These are phyloP conservation scores for Tuber microsphaerosporum DNA, from an alignment of 495 filamentous ascomycete species.

Conservation along the genomic window DNA sequence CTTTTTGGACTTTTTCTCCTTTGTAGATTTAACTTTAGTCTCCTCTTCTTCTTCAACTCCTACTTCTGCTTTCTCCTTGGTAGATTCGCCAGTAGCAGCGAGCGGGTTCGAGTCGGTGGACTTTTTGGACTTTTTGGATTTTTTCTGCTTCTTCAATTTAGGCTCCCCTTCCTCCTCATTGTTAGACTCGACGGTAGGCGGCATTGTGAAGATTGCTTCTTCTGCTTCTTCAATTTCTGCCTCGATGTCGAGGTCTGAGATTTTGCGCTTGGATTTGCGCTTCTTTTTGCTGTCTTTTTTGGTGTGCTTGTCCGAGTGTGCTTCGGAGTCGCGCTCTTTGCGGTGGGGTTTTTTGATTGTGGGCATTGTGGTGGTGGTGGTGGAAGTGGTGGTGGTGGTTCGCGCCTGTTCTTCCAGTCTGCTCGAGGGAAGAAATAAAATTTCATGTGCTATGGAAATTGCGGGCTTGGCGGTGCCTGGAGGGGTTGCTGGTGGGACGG, in stretches of 20 bases:
- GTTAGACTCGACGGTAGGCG: slow-evolving; percentile 38
- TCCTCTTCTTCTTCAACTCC: too few relatives aligned
- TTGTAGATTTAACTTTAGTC: too few relatives aligned
- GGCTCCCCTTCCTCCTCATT: slow-evolving; percentile 36
- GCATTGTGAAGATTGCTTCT: background rate
- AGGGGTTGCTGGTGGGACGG: background rate
- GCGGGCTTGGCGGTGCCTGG: background rate
- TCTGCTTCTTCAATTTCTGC: background rate
- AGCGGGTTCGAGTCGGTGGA: slow-evolving; percentile 27
- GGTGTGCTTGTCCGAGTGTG: slow-evolving; percentile 11
- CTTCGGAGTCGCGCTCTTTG: slow-evolving; percentile 26
- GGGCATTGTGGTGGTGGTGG: slow-evolving; percentile 10
- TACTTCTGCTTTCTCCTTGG: too few relatives aligned
- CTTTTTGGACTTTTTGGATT: slow-evolving; percentile 29
- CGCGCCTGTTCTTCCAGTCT: background rate
- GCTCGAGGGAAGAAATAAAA: background rate
- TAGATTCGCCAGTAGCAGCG: too few relatives aligned
- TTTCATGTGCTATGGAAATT: background rate
- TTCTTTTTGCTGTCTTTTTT: slow-evolving; percentile 32
- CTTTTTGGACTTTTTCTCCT: too few relatives aligned
- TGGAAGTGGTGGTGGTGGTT: slow-evolving; percentile 1
- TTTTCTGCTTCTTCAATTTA: slow-evolving; percentile 36
- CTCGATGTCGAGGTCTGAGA: background rate
- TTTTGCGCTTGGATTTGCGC: slow-evolving; percentile 10
- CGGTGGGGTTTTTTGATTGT: slow-evolving; percentile 13